These are phyloP conservation scores for Syzygium aromaticum DNA, from an alignment of 345 rosid genomes.

Conservation along the genomic window DNA sequence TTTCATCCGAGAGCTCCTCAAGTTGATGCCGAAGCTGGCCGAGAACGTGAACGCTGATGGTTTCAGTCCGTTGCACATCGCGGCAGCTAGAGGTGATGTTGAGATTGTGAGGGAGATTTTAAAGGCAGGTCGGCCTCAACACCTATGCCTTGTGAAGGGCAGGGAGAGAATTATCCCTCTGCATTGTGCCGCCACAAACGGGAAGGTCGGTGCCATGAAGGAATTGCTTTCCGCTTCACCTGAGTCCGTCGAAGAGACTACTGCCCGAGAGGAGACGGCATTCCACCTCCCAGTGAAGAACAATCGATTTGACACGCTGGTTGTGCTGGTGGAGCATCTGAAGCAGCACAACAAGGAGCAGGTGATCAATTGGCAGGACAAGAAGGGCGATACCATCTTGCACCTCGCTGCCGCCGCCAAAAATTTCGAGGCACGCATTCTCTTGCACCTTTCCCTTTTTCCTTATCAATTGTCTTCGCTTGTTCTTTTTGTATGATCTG, in stretches of 20 bases:
- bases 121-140: not conserved
- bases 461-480: not conserved
- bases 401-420: not conserved
- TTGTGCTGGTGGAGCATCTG: not conserved
- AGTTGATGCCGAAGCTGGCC: not conserved
- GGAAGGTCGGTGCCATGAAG: not conserved
- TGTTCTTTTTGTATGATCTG: not conserved
- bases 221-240: not conserved
- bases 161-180: not conserved
- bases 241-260: not conserved
- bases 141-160: not conserved
- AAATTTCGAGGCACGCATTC: not conserved
- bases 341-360: not conserved
- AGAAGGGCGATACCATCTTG: not conserved
- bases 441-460: not conserved
- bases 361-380: not conserved
- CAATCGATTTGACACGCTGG: not conserved
- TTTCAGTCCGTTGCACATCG: not conserved
- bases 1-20: not conserved
- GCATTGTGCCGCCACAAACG: not conserved
- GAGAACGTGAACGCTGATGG: not conserved
- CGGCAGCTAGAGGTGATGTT: not conserved
- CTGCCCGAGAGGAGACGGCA: not conserved
- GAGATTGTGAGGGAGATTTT: not conserved
- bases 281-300: not conserved